Base-by-base conservation (phyloP, 2,329 filamentous ascomycete species). In the Dothidotthia symphoricarpi region DNA sequence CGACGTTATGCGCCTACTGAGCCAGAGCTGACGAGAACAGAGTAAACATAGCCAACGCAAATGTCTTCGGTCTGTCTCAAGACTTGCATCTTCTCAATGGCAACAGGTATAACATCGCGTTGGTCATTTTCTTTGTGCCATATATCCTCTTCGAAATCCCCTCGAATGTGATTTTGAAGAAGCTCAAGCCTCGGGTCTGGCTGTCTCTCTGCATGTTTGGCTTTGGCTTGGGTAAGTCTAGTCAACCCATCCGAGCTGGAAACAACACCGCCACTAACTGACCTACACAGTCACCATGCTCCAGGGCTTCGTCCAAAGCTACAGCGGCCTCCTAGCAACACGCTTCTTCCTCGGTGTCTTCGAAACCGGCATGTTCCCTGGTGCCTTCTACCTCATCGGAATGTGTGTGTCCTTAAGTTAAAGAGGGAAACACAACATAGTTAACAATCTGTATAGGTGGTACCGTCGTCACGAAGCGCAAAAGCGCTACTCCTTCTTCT, bases 401-500 rank as follows among this genome's bases (percentile, higher is more conserved):
- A 91, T 91, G 83, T n/a, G n/a, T n/a, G n/a, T n/a, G n/a, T n/a
- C n/a, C n/a, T n/a, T n/a, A n/a, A n/a, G n/a, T n/a, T n/a, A n/a
- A n/a, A n/a, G n/a, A n/a, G n/a, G n/a, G n/a, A n/a, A n/a, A n/a
- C n/a, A n/a, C n/a, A n/a, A n/a, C n/a, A n/a, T n/a, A n/a, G n/a
- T n/a, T n/a, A n/a, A n/a, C n/a, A n/a, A n/a, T n/a, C n/a, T n/a
- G n/a, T n/a, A n/a, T n/a, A n/a, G n/a, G n/a, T 94, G 86, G 89
- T 98, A 97, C 57, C 82, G 83, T 43, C 81, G 91, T 43, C 75
- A 75, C 29, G 93, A 97, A 69, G 88, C 90, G 2, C 91, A 97
- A 68, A 88, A 88, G 58, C 82, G 93, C 19, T 96, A 90, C 69
- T 86, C 83, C 12, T 90, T 97, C 73, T 97, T 97, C 75, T 97